Evolutionary conservation across 2,329 filamentous ascomycete species (phyloP), one percentile per base, ranked within the genome.

Genomic region (Botrytis sinoallii): DNA sequence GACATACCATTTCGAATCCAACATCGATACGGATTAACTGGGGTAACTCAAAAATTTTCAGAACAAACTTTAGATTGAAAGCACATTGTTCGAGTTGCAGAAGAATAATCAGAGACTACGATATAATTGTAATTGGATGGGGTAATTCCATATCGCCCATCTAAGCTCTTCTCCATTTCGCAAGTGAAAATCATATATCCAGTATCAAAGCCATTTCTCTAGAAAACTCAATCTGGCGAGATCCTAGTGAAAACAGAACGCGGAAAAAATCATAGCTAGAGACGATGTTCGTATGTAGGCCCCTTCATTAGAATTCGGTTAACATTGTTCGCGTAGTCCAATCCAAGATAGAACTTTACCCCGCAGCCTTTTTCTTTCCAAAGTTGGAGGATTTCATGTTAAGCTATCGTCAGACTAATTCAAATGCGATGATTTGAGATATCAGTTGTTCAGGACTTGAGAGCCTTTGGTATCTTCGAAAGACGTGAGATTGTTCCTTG

Each of bases 91-190:
- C 14, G 52, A 57, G n/a, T 1, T 18, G 14, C 14, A 3, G n/a
- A 18, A 6, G n/a, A 18, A 57, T 3, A 18, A 57, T 2, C 3
- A 18, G 48, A 9, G n/a, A 29, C 52, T 32, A 9, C 14, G 14
- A 4, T 32, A 8, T 9, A 9, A 18, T 9, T 4, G 6, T 7
- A 8, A 4, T 29, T 8, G 1, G 6, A 8, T 29, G 14, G 6
- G 14, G 29, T 9, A 18, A 10, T 6, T 29, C n/a, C 18, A 29
- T 18, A 18, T 57, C 16, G 6, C 14, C 52, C 29, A 32, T 3
- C 14, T 9, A 18, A 57, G 7, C 16, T 55, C 16, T 32, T 16
- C 6, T 7, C 6, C 8, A 57, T 3, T 57, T 18, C 4, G 52
- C 14, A 8, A 29, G 52, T 29, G 12, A 8, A 57, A 57, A 4